Evolutionary conservation across 2,329 filamentous ascomycete species (phyloP), one percentile per base, ranked within the genome.

Genomic region (Colletotrichum musae): DNA sequence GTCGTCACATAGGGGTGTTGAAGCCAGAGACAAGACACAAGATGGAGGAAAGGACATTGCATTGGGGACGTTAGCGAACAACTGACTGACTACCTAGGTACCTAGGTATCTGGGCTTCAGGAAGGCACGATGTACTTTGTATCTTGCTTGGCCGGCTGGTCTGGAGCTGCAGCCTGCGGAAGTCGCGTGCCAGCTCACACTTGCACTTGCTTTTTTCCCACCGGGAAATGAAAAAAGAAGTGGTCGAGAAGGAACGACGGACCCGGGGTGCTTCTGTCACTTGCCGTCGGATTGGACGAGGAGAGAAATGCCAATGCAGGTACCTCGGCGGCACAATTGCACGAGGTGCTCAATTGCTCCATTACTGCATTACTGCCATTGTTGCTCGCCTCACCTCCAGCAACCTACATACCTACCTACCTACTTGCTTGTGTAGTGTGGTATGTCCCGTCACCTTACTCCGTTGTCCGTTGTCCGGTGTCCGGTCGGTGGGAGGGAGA

Each of bases 281-380:
- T 65, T 65, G 66, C 41, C 43, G 61, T 50, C 45, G 54, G n/a
- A 67, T 67, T 67, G 63, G 56, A 52, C 54, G 54, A 64, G 64
- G 24, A 26, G 52, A 39, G 45, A 64, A 54, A 26, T 65, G 66
- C 50, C 61, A 65, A 69, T 66, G 66, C 66, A 69, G 66, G 66
- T 69, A 64, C 65, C 45, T 58, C 59, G 52, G 43, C 50, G 58
- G 50, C 43, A 41, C 50, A 45, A 48, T 57, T 60, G 21, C 45
- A 21, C 45, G 32, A 36, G 32, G 32, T 36, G 32, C 32, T 36
- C 32, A 36, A 36, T 36, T 10, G 32, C 32, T 36, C 32, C 7
- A 36, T 21, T 18, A 43, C 45, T 28, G 45, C 45, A n/a, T 9
- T 48, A 24, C n/a, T 50, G n/a, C 6, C 12, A 16, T 47, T 47